Evolutionary conservation across 768 basidiomycete species (phyloP), one percentile per base, ranked within the genome.

Genomic region (Holtermanniella nyarrowii): DNA sequence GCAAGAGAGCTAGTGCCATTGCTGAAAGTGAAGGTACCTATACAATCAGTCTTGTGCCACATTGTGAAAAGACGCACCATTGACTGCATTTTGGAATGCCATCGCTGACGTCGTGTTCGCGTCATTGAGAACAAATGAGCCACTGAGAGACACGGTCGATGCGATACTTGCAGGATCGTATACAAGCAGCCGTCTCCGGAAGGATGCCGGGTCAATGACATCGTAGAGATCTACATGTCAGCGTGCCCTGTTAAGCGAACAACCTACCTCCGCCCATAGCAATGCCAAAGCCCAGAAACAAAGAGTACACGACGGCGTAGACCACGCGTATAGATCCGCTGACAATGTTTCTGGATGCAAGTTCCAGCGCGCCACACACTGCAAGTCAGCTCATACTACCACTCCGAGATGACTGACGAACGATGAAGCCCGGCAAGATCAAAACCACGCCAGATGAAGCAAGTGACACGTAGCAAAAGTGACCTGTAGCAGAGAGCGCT

Each of bases 251-350:
- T 37, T 16, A 7, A 37, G 31, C 31, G 31, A 37, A 37, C 7
- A 7, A 37, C 31, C 16, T 16, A 37, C 31, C 31, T 37, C 31
- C 31, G 10, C 56, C 56, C 48, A 57, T 57, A 21, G 56, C 49
- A 25, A 57, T 49, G 22, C 47, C 50, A 37, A 57, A 57, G 7
- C 51, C 52, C 7, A 57, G 26, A 48, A 57, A 57, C 3, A 57
- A 44, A 23, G 56, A 53, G 50, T 46, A 57, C 1, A 57, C 47
- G 41, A 57, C 53, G 5, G 56, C 56, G 42, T 48, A 57, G 23
- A 57, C 56, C 20, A 53, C 43, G 20, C 56, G 51, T 24, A 57
- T 57, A 2, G 56, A 46, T n/a, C 56, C 56, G 4, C 51, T 48
- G 4, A 53, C 56, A 44, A 57, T 53, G 31, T 53, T 57, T 2